Conservation (phyloP, 1,284 basidiomycete species). For the Leccinum cinnamomeum region DNA sequence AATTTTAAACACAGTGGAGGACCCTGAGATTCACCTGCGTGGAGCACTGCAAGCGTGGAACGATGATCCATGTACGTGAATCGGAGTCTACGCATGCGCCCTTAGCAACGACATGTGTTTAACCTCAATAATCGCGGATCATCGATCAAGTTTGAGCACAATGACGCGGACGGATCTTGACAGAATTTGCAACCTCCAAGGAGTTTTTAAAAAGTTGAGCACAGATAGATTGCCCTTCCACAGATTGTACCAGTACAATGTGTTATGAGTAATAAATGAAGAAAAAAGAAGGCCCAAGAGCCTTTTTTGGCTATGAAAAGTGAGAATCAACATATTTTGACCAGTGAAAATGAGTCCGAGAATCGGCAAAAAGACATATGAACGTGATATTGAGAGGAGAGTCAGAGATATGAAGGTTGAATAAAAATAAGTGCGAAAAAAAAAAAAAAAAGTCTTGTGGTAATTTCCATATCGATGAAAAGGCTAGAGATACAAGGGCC, state of each 20-base stretch:
- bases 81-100: not conserved
- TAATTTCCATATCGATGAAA: not conserved
- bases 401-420: not conserved
- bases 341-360: not conserved
- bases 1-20: too few relatives aligned
- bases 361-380: not conserved
- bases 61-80: too few relatives aligned
- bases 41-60: too few relatives aligned
- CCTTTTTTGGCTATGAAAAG: not conserved
- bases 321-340: not conserved
- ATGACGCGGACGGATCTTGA: not conserved
- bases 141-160: not conserved
- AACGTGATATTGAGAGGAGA: not conserved
- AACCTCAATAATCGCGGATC: not conserved
- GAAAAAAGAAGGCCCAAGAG: not conserved
- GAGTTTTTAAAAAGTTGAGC: not conserved
- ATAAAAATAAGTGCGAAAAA: not conserved
- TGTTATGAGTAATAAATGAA: not conserved
- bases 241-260: constrained; percentile 4
- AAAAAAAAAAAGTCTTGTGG: not conserved
- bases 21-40: too few relatives aligned
- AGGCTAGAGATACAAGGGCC: constrained; percentile 17
- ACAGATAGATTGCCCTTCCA: not conserved
- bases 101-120: not conserved
- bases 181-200: not conserved